These are phyloP conservation scores for Stygiomarasmius scandens DNA, from an alignment of 1,284 basidiomycete genomes.

Conservation along the genomic window DNA sequence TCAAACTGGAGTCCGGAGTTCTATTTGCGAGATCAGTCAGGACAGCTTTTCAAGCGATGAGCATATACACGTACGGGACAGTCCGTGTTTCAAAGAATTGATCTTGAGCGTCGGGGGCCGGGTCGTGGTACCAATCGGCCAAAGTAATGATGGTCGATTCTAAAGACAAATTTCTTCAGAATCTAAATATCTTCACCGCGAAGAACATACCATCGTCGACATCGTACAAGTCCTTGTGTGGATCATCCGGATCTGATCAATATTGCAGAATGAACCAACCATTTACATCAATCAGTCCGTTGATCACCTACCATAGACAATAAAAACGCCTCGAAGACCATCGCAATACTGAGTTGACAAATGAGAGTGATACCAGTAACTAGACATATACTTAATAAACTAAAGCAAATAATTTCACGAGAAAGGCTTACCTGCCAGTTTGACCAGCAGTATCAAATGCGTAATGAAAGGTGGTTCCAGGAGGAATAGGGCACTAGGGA, in stretches of 20 bases:
- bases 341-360: slow-evolving; percentile 43
- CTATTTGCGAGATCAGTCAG: too few relatives aligned
- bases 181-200: too few relatives aligned
- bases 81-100: slow-evolving; percentile 40
- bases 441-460: slow-evolving; percentile 19
- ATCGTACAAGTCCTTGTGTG: slow-evolving; percentile 33
- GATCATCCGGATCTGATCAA: slow-evolving; percentile 32
- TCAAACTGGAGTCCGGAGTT: slow-evolving; percentile 26
- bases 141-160: slow-evolving; percentile 28
- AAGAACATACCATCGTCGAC: slow-evolving; percentile 25
- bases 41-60: slow-evolving; percentile 10
- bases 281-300: slow-evolving; percentile 20
- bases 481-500: slow-evolving; percentile 19
- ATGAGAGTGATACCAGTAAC: slow-evolving; percentile 34
- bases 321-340: slow-evolving; percentile 30
- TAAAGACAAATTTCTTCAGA: not conserved
- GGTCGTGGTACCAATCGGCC: slow-evolving; percentile 39
- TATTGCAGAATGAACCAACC: too few relatives aligned
- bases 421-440: slow-evolving; percentile 15
- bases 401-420: too few relatives aligned
- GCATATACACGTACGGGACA: slow-evolving; percentile 29
- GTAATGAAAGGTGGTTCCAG: slow-evolving; percentile 20
- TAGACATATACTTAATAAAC: slow-evolving; percentile 9
- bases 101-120: slow-evolving; percentile 35
- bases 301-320: slow-evolving; percentile 28